Conservation (phyloP, 2,329 filamentous ascomycete species). For the Colletotrichum australisinense region DNA sequence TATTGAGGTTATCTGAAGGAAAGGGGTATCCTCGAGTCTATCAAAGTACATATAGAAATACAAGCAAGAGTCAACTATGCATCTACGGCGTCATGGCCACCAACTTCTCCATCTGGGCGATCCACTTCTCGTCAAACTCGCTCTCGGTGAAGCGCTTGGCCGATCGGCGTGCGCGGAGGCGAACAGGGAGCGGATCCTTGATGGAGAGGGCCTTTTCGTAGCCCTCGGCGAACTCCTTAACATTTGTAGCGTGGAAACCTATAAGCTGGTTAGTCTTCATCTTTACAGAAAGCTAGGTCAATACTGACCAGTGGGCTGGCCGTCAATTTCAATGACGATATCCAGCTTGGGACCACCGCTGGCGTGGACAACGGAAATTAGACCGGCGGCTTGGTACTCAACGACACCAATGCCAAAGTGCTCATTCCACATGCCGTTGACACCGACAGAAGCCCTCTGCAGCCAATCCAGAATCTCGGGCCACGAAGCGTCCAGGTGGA, state of each 20-base stretch:
- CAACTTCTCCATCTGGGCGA: slow-evolving; percentile 78
- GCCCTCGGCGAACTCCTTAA: slow-evolving; percentile 81
- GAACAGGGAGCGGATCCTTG: slow-evolving; percentile 78
- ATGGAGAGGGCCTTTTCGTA: slow-evolving; percentile 83
- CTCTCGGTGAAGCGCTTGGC: slow-evolving; percentile 89
- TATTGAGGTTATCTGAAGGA: slow-evolving; percentile 36
- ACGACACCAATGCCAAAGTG: slow-evolving; percentile 99
- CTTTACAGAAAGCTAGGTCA: background rate
- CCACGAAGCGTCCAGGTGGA: slow-evolving; percentile 92
- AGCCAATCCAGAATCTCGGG: slow-evolving; percentile 86
- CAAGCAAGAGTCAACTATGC: slow-evolving; percentile 23
- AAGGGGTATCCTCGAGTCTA: slow-evolving; percentile 52
- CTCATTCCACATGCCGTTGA: slow-evolving; percentile 99
- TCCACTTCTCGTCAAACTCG: slow-evolving; percentile 85
- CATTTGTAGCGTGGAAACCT: slow-evolving; percentile 88
- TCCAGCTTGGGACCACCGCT: slow-evolving; percentile 93
- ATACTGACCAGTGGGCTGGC: slow-evolving; percentile 77
- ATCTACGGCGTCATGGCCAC: slow-evolving; percentile 56
- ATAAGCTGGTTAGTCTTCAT: slow-evolving; percentile 37
- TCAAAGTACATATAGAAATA: slow-evolving; percentile 38
- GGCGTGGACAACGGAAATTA: slow-evolving; percentile 93
- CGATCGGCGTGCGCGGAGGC: slow-evolving; percentile 79
- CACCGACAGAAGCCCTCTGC: slow-evolving; percentile 81
- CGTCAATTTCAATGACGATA: slow-evolving; percentile 86
- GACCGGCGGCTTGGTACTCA: slow-evolving; percentile 94